phyloP scores from a whole-genome alignment of 192 early-diverging fungal species.

The Diversispora epigaea region DNA sequence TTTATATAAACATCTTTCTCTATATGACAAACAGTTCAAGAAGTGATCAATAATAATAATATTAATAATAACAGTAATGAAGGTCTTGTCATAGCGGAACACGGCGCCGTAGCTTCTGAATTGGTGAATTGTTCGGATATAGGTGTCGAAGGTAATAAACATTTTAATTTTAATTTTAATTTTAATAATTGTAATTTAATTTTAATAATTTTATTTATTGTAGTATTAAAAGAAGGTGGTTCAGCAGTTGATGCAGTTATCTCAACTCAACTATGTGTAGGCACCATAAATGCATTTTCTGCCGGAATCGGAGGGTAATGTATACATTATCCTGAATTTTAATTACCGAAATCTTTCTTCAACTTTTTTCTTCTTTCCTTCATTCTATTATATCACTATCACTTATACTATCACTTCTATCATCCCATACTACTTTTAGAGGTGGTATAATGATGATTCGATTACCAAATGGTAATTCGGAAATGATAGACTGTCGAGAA shows the following conservation, averaged over 20 bases:
- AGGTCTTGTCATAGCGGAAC: background rate
- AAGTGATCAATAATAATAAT: too few species aligned
- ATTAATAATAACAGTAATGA: too few species aligned
- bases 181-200: background rate
- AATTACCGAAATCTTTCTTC: background rate
- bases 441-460: constrained; percentile 92
- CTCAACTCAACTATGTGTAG: constrained; percentile 82
- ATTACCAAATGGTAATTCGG: constrained; percentile 53
- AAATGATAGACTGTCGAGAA: constrained; percentile 87
- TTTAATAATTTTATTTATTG: background rate
- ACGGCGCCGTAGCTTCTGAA: background rate
- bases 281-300: constrained; percentile 84
- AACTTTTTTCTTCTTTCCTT: background rate
- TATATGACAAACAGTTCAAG: too few species aligned
- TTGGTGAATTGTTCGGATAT: background rate
- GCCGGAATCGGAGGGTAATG: constrained; percentile 82
- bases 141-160: background rate
- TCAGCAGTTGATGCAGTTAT: constrained; percentile 88
- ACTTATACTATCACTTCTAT: too few species aligned
- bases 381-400: too few species aligned
- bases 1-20: too few species aligned
- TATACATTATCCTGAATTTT: background rate
- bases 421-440: constrained; percentile 32
- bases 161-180: background rate
- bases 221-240: constrained; percentile 79